Evolutionary conservation across 306 rosid species (phyloP).

Genomic region (Canavalia gladiata): DNA sequence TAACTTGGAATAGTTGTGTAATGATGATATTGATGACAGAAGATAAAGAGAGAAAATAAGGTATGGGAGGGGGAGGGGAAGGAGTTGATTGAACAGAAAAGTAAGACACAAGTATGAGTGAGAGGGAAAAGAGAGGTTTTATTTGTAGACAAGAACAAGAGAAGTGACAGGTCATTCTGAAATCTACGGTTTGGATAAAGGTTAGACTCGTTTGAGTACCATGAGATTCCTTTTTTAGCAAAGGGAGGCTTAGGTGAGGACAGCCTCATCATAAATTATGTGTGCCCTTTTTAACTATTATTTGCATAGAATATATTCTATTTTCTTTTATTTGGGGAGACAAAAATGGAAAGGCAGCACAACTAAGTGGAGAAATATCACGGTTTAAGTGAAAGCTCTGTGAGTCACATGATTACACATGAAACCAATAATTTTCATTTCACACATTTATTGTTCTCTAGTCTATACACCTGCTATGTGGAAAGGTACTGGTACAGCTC

Average conservation of each 20-base stretch:
- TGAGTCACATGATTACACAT: too few species aligned
- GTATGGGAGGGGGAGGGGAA: background rate
- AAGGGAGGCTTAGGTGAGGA: background rate
- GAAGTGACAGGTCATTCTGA: constrained; percentile 33
- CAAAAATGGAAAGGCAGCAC: constrained; percentile 10
- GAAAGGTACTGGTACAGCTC: too few species aligned
- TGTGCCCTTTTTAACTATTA: background rate
- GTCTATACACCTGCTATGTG: too few species aligned
- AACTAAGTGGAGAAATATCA: background rate
- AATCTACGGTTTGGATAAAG: constrained; percentile 54
- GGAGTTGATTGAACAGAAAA: background rate
- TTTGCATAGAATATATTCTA: background rate
- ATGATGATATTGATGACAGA: background rate
- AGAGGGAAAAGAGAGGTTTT: constrained; percentile 12
- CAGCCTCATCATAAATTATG: background rate
- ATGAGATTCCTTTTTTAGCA: background rate
- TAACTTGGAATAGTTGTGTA: background rate
- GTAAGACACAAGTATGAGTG: background rate
- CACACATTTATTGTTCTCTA: too few species aligned
- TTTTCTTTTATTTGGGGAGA: background rate
- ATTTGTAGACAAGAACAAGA: constrained; percentile 44
- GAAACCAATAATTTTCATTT: too few species aligned
- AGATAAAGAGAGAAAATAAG: background rate
- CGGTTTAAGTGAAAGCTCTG: background rate
- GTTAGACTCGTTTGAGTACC: too few species aligned